Conservation (phyloP, 495 filamentous ascomycete genomes). For the Podospora tetraspora region DNA sequence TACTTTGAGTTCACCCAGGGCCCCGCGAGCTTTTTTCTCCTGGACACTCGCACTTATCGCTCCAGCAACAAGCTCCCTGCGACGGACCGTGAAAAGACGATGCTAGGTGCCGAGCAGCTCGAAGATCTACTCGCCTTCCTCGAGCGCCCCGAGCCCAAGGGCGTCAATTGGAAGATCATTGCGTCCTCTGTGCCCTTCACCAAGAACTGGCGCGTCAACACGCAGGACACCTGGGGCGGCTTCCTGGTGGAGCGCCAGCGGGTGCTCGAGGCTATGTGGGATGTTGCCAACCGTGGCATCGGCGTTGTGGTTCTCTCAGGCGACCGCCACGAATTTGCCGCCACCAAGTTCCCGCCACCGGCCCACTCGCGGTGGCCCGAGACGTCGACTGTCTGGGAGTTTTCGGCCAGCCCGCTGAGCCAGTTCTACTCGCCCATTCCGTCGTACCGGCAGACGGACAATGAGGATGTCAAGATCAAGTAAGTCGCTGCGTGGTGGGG, state of each 20-base stretch:
- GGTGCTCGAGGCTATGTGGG: conserved; percentile 90
- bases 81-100: conserved; percentile 61
- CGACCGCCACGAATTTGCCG: conserved; percentile 91
- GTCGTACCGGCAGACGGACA: conserved; percentile 72
- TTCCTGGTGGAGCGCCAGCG: conserved; percentile 72
- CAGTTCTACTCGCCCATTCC: conserved; percentile 90
- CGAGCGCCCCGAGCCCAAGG: conserved; percentile 57
- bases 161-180: conserved; percentile 90
- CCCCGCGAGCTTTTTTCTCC: conserved; percentile 87
- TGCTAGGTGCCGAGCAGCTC: conserved; percentile 78
- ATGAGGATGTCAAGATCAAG: conserved; percentile 74
- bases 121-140: conserved; percentile 74
- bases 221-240: conserved; percentile 85
- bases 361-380: conserved; percentile 49
- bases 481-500: conserved; percentile 34
- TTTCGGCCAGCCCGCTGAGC: conserved; percentile 78
- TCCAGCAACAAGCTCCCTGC: conserved; percentile 49
- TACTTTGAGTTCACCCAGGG: conserved; percentile 87
- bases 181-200: conserved; percentile 88
- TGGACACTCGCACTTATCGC: conserved; percentile 87
- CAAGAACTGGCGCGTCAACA: conserved; percentile 87
- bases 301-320: conserved; percentile 83
- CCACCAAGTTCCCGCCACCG: conserved; percentile 80
- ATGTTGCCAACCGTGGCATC: conserved; percentile 60
- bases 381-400: conserved; percentile 69